Evolutionary conservation across 2,329 filamentous ascomycete species (phyloP).

Genomic region (Ophiobolus disseminans): DNA sequence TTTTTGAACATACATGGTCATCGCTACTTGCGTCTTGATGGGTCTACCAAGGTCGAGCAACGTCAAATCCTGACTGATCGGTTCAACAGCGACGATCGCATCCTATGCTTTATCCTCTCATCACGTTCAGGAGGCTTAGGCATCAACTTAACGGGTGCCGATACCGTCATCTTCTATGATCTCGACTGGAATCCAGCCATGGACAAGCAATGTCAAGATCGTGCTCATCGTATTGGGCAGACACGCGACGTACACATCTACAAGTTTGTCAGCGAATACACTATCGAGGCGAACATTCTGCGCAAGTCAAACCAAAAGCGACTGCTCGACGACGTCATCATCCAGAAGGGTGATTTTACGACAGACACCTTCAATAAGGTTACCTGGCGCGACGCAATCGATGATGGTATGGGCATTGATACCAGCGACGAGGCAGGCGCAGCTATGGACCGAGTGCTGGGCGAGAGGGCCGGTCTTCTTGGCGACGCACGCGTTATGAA

Average conservation of each 20-base stretch:
- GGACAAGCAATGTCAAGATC: constrained; percentile 99
- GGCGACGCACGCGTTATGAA: constrained; percentile 73
- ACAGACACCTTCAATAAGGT: constrained; percentile 92
- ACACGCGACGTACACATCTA: constrained; percentile 98
- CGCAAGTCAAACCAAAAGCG: constrained; percentile 97
- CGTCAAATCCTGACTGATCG: constrained; percentile 93
- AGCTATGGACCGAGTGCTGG: constrained; percentile 86
- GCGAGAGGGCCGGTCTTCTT: constrained; percentile 66
- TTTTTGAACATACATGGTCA: constrained; percentile 98
- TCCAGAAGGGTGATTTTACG: constrained; percentile 97
- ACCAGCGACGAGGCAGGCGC: constrained; percentile 72
- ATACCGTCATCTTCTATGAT: constrained; percentile 98
- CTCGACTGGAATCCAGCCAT: constrained; percentile 99
- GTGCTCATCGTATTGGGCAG: constrained; percentile 95
- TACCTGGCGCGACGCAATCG: constrained; percentile 71
- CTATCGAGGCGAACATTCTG: constrained; percentile 96
- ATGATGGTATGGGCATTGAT: constrained; percentile 52
- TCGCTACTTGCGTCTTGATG: constrained; percentile 94
- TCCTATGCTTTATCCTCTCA: constrained; percentile 93
- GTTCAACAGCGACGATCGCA: constrained; percentile 93
- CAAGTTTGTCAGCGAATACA: constrained; percentile 67
- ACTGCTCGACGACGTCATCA: constrained; percentile 96
- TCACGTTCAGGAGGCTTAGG: constrained; percentile 92
- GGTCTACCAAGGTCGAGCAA: constrained; percentile 95
- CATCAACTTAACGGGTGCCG: constrained; percentile 95